These are phyloP conservation scores for Dactylonectria estremocensis DNA, from an alignment of 2,329 filamentous ascomycete genomes.

Conservation along the genomic window DNA sequence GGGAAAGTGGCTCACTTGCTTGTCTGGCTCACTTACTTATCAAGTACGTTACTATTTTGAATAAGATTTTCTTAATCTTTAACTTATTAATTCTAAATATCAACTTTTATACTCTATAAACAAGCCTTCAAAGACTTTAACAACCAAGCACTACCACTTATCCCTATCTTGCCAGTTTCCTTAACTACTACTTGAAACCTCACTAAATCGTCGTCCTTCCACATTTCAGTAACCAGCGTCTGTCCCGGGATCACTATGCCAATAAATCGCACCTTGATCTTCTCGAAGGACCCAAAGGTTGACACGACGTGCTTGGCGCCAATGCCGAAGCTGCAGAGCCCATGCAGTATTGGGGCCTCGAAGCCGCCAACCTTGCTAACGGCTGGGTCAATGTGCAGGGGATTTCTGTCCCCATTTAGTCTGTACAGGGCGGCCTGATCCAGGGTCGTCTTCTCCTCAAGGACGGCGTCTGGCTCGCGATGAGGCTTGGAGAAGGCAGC, in stretches of 20 bases:
- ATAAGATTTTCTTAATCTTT: too few species aligned
- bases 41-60: too few species aligned
- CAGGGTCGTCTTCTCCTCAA: slow-evolving; percentile 89
- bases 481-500: slow-evolving; percentile 82
- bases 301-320: slow-evolving; percentile 91
- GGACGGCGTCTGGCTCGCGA: slow-evolving; percentile 84
- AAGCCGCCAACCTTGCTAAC: slow-evolving; percentile 97
- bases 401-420: slow-evolving; percentile 94
- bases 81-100: too few species aligned
- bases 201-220: slow-evolving; percentile 85
- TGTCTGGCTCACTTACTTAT: too few species aligned
- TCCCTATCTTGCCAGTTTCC: slow-evolving; percentile 92
- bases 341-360: slow-evolving; percentile 93
- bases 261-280: slow-evolving; percentile 92
- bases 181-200: slow-evolving; percentile 91
- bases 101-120: too few species aligned
- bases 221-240: slow-evolving; percentile 93
- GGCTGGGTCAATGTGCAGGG: slow-evolving; percentile 93
- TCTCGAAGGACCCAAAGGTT: slow-evolving; percentile 86
- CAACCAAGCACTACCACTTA: slow-evolving; percentile 53
- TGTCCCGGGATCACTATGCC: slow-evolving; percentile 88
- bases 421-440: slow-evolving; percentile 96
- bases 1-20: too few species aligned
- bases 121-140: not conserved
- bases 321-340: slow-evolving; percentile 93